Evolutionary conservation across 805 yeast species (phyloP), one percentile per base, ranked within the genome.

Genomic region (Blastobotrys americana): DNA sequence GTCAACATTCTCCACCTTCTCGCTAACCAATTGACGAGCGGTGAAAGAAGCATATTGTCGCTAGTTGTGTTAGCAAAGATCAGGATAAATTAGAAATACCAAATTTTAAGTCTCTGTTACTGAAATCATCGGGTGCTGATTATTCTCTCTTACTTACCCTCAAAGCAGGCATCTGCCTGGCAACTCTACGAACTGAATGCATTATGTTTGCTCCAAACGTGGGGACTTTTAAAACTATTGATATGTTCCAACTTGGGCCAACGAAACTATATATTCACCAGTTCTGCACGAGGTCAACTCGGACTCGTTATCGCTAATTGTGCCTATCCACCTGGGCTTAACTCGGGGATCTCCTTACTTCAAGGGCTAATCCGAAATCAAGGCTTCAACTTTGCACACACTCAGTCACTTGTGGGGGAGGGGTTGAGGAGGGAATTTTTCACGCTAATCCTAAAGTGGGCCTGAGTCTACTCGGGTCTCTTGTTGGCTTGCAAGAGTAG

Each of bases 1-100:
- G 63, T 88, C 97, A 46, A 47, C 55, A n/a, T 34, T 42, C 34
- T 48, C 48, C 13, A 53, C 55, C 9, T 51, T 43, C 37, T 49
- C 49, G 23, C 51, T 47, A 17, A 53, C 41, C 31, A 46, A 35
- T 17, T 31, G 16, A n/a, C 25, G 34, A 43, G 41, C 16, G 15
- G 45, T 8, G 3, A 27, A 25, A 13, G 31, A 25, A 8, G 31
- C 31, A 25, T 25, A 25, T 8, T 25, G 8, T 8, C 31, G 31
- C 13, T 15, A 16, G 44, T 22, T 13, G 25, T 15, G 20, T 19
- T 13, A 13, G 23, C 17, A 41, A n/a, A n/a, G n/a, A n/a, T n/a
- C n/a, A n/a, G n/a, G n/a, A n/a, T n/a, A n/a, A n/a, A n/a, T n/a
- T n/a, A n/a, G n/a, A n/a, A n/a, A n/a, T n/a, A n/a, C n/a, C n/a